Base-by-base conservation (phyloP, 805 yeast genomes). In the Ogataea zsoltii region DNA sequence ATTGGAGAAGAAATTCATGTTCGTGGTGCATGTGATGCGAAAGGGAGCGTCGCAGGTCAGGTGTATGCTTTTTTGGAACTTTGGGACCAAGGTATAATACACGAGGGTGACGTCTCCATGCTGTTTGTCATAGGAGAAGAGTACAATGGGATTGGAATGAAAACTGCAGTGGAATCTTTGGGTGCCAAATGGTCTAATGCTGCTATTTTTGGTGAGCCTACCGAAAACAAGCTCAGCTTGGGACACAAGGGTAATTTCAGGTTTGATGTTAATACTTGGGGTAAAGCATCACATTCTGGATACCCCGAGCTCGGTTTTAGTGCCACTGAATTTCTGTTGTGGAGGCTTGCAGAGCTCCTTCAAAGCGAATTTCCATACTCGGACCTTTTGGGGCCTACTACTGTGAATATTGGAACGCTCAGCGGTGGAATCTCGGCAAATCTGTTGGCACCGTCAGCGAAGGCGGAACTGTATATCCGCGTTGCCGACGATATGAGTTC, bases 151-250 rank as follows among this genome's bases (percentile, higher is more conserved):
- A 56, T 61, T 17, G 88, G 88, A 4, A 80, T 81, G 82, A 55
- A 42, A 23, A 48, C 53, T 15, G 84, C 77, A 3, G 57, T 66
- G 45, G 58, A 62, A 2, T 43, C 57, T 2, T 57, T 76, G 38
- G 70, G 69, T 18, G 70, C 68, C 4, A 28, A 33, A 6, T 53
- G 64, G 14, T 80, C 83, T 81, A 77, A 76, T 18, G 54, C 75
- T 17, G 85, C 72, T 9, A 71, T 82, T 30, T 82, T 82, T 63
- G 87, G 87, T 12, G 88, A 82, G 57, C 88, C 88, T 7, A 82
- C 88, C 1, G 86, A 80, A 51, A 64, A 73, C 57, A 79, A 77
- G 53, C 67, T 82, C n/a, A 84, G 82, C 15, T 74, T 72, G 4
- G 87, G 86, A 7, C 88, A 82, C 58, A 82, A 82, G 60, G 85